phyloP scores from a whole-genome alignment of 2,329 filamentous ascomycete species.

The Torrubiella hemipterigena region DNA sequence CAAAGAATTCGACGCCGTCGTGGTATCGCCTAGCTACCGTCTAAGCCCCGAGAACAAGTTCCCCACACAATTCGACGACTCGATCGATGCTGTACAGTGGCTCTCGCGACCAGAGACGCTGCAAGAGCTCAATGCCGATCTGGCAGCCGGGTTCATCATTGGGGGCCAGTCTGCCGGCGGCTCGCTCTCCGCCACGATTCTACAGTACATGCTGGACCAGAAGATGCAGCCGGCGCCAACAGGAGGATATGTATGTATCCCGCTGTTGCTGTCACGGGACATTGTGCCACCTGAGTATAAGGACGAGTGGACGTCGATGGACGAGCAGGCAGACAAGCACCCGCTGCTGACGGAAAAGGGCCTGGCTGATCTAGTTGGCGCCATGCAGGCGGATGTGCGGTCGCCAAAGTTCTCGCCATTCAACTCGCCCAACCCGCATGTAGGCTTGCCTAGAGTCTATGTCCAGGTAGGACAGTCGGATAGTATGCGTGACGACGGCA shows the following conservation, averaged over 20 bases:
- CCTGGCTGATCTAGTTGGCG: background rate
- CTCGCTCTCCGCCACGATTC: background rate
- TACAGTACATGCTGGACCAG: background rate
- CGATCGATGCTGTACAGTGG: background rate
- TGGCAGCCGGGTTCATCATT: background rate
- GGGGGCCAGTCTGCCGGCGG: background rate
- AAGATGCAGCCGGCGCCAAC: background rate
- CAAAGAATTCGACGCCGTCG: background rate
- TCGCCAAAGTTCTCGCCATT: background rate
- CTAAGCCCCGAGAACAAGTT: background rate
- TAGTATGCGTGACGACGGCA: background rate
- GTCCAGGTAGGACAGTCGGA: background rate
- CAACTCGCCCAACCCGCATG: background rate
- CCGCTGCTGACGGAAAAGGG: background rate
- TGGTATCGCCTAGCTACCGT: background rate
- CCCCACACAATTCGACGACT: background rate
- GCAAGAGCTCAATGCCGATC: background rate
- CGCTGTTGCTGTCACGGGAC: background rate
- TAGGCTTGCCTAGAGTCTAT: background rate
- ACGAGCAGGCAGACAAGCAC: background rate
- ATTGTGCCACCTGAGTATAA: background rate
- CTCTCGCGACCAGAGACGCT: background rate
- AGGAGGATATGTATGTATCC: background rate
- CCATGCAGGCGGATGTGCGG: background rate
- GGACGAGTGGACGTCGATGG: background rate